A percentile compares a stretch with the other conserved stretches of the same genome.
phyloP scores from a whole-genome alignment of 164 flowering plant species.

The Protea cynaroides region DNA sequence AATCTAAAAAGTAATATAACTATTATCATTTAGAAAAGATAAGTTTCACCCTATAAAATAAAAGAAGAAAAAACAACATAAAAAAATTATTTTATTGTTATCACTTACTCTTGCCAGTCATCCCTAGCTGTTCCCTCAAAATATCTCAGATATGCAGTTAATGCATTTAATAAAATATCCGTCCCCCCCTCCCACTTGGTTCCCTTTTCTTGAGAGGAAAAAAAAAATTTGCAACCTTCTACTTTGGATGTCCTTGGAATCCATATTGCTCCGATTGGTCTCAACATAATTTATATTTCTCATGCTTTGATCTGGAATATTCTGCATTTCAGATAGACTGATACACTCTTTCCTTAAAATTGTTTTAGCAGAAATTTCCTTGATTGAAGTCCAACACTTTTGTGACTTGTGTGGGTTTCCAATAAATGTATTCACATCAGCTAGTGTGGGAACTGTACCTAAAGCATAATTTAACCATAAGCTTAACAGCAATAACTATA shows the following conservation, averaged over 20 bases:
- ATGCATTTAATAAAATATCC: slow-evolving; percentile 46
- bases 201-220: slow-evolving; percentile 41
- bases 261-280: slow-evolving; percentile 8
- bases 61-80: not conserved
- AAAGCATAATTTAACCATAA: slow-evolving; percentile 20
- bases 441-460: slow-evolving; percentile 57
- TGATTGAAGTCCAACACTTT: slow-evolving; percentile 36
- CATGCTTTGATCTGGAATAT: slow-evolving; percentile 10
- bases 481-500: not conserved
- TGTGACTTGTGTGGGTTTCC: slow-evolving; percentile 18
- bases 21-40: not conserved
- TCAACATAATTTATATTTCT: slow-evolving; percentile 12
- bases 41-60: not conserved
- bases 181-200: slow-evolving; percentile 65
- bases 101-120: slow-evolving; percentile 84
- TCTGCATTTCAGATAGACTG: slow-evolving; percentile 9
- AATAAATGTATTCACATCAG: slow-evolving; percentile 48
- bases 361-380: slow-evolving; percentile 35
- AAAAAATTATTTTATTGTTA: not conserved
- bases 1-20: not conserved
- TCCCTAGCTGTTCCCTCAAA: slow-evolving; percentile 69
- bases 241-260: slow-evolving; percentile 8
- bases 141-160: slow-evolving; percentile 76
- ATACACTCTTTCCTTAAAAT: slow-evolving; percentile 21
- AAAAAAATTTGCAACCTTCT: slow-evolving; percentile 31